Conservation (phyloP, 306 rosid genomes). For the Dicorynia guianensis region DNA sequence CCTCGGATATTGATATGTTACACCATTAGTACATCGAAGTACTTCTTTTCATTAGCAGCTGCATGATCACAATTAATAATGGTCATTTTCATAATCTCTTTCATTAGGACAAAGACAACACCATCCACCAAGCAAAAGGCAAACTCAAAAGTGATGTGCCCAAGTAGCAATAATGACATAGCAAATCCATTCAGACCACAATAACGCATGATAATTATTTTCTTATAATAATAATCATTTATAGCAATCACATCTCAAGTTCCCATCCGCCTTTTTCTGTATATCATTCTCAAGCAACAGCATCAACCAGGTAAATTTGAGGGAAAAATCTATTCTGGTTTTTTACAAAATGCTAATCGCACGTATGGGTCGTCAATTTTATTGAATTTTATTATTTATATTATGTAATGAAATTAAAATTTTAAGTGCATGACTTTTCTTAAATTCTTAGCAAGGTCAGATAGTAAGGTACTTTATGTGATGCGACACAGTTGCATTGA, state of each 20-base stretch:
- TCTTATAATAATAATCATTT: neutral
- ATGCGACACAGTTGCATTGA: too few relatives aligned
- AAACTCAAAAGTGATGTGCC: constrained; percentile 16
- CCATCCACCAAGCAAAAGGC: constrained; percentile 39
- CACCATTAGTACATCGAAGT: neutral
- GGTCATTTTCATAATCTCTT: constrained; percentile 43
- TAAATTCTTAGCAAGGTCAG: too few relatives aligned
- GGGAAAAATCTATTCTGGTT: too few relatives aligned
- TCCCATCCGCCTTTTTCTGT: neutral
- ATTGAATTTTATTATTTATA: too few relatives aligned
- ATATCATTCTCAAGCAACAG: neutral
- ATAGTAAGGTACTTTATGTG: too few relatives aligned
- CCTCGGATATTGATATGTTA: neutral
- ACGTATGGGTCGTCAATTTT: too few relatives aligned
- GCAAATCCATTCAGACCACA: neutral
- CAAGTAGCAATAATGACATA: constrained; percentile 20
- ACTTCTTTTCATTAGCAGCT: too few relatives aligned
- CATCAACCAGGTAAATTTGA: too few relatives aligned
- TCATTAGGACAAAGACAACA: constrained; percentile 45
- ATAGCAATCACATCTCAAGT: neutral
- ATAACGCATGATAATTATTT: too few relatives aligned
- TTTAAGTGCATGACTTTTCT: neutral
- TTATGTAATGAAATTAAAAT: too few relatives aligned
- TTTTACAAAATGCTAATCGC: too few relatives aligned
- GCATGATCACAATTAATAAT: constrained; percentile 8